Evolutionary conservation across 2,329 filamentous ascomycete species (phyloP).

Genomic region (Colletotrichum liaoningense): DNA sequence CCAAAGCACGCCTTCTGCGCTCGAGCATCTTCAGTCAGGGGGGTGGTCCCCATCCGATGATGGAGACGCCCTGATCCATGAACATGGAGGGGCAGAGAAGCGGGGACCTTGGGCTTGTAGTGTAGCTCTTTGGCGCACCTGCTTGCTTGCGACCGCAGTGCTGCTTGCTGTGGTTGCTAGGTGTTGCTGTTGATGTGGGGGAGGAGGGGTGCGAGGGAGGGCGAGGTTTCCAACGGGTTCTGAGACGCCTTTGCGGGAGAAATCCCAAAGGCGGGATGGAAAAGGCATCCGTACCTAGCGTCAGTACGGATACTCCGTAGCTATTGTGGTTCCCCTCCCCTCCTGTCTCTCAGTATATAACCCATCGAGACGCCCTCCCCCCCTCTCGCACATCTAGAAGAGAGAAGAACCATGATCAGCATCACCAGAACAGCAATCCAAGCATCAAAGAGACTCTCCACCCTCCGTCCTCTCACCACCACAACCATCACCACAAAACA

Average conservation of each 20-base stretch:
- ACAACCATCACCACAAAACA: neutral
- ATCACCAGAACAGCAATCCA: slow-evolving; percentile 22
- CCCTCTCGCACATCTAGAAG: too few species aligned
- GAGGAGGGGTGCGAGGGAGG: neutral
- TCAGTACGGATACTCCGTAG: neutral
- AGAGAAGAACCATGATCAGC: slow-evolving; percentile 1
- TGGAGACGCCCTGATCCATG: slow-evolving; percentile 16
- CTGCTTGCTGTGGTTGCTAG: slow-evolving; percentile 3
- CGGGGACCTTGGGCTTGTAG: neutral
- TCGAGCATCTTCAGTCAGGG: slow-evolving; percentile 6
- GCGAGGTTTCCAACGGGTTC: slow-evolving; percentile 22
- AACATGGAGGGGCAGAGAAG: slow-evolving; percentile 1
- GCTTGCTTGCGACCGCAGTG: too few species aligned
- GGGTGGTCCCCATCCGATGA: slow-evolving; percentile 47
- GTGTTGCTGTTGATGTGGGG: slow-evolving; percentile 18
- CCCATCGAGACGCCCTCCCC: neutral
- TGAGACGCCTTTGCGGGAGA: slow-evolving; percentile 12
- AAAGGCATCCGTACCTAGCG: neutral
- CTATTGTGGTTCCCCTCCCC: neutral
- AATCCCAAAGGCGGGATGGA: slow-evolving; percentile 12
- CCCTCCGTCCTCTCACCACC: neutral
- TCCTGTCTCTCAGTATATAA: slow-evolving; percentile 19
- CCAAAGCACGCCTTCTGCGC: neutral
- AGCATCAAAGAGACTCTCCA: slow-evolving; percentile 20
- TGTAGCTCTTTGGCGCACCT: neutral